Conservation (phyloP, 164 flowering plant species). For the Malania oleifera region DNA sequence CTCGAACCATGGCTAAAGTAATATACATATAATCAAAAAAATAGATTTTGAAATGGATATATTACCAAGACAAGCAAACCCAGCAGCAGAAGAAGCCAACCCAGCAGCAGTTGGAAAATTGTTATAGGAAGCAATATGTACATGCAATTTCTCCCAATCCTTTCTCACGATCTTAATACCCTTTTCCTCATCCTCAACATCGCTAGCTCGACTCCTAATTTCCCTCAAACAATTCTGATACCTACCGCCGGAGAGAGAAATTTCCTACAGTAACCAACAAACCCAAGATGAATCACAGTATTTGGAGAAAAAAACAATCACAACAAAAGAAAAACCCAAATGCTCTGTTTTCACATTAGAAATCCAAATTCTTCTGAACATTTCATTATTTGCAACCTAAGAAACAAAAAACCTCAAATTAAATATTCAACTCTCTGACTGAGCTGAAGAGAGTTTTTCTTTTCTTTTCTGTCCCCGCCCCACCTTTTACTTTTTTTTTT, state of each 20-base stretch:
- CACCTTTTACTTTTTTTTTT: too few species aligned
- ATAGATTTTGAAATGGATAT: neutral
- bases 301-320: neutral
- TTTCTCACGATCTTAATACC: conserved; percentile 63
- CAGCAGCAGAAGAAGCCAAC: conserved; percentile 97
- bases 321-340: neutral
- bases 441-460: too few species aligned
- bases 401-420: neutral
- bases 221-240: conserved; percentile 84
- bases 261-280: conserved; percentile 67
- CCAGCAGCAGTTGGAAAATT: conserved; percentile 99
- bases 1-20: too few species aligned
- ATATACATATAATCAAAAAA: neutral
- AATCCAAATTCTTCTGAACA: too few species aligned
- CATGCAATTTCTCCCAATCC: conserved; percentile 78
- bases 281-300: conserved; percentile 1
- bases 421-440: too few species aligned
- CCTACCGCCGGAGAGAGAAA: conserved; percentile 76
- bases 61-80: conserved; percentile 92
- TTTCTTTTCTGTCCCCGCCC: too few species aligned
- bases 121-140: conserved; percentile 87
- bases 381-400: too few species aligned
- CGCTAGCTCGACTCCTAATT: conserved; percentile 64
- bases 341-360: too few species aligned
- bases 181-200: conserved; percentile 69